Evolutionary conservation across 2,329 filamentous ascomycete species (phyloP), one percentile per base, ranked within the genome.

Genomic region (Stagonosporopsis chrysanthemi): DNA sequence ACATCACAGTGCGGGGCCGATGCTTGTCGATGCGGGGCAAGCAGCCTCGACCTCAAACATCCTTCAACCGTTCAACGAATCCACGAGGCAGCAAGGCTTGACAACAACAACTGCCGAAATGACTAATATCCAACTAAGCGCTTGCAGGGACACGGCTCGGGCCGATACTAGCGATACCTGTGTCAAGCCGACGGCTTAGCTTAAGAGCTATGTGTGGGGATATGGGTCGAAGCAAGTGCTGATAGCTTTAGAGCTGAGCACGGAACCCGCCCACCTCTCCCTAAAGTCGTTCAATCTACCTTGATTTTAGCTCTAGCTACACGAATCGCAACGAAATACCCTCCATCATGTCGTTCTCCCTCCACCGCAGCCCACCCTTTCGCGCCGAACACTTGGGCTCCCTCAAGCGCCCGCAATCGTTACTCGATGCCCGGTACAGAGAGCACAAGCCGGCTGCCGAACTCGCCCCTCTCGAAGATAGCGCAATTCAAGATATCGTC

Each of bases 371-470:
- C 58, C 83, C 85, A 19, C 87, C 86, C 44, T 90, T 89, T 75
- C 84, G 89, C 71, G 87, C 87, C 55, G 88, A 90, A 75, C 88
- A 90, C 63, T 82, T 90, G 60, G 88, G 88, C 44, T 90, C 88
- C 14, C 81, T 90, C 17, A 83, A 90, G 61, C 86, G 88, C 24
- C 87, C 88, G 1, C 75, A 84, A 50, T 73, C 81, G 39, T 82
- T 91, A 19, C 79, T 88, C 14, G 79, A 84, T 29, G 82, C 83
- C 23, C 81, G 88, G 75, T 76, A 80, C 61, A 71, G 82, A 66
- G 72, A 81, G 52, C 78, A 86, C 61, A 82, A 84, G 41, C 83
- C 84, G 56, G 78, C 84, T 63, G 72, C 82, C 39, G 82, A 88
- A 58, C 81, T 92, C 9, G 79, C 78, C 5, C 78, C 80, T 0